A percentile compares a stretch with the other conserved stretches of the same genome.
Evolutionary conservation across 352 stramenopile species (phyloP).

Genomic region (Phytophthora tentaculata): DNA sequence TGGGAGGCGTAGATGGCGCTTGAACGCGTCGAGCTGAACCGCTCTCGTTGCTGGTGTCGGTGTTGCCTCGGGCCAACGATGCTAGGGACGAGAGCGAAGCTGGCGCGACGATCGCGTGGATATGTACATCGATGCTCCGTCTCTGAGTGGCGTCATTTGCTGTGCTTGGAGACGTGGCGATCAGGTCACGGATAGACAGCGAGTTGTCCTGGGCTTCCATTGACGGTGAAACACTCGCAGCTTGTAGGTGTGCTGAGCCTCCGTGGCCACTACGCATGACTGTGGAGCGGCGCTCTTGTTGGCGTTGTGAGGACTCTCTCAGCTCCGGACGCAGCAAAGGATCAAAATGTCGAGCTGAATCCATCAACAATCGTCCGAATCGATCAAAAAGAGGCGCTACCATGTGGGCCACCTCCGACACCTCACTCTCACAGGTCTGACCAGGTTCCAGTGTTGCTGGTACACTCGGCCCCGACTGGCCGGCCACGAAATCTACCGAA

Average conservation of each 20-base stretch:
- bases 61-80: slow-evolving; percentile 42
- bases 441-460: not conserved
- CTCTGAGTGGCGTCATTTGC: slow-evolving; percentile 42
- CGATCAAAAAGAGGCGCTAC: slow-evolving; percentile 82
- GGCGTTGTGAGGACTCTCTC: slow-evolving; percentile 41
- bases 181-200: slow-evolving; percentile 68
- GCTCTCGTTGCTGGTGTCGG: slow-evolving; percentile 7
- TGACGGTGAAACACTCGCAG: slow-evolving; percentile 9
- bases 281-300: slow-evolving; percentile 36
- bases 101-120: slow-evolving; percentile 85
- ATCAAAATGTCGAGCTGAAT: slow-evolving; percentile 69
- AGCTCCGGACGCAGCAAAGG: slow-evolving; percentile 66
- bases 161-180: slow-evolving; percentile 44
- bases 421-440: slow-evolving; percentile 31
- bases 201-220: slow-evolving; percentile 58
- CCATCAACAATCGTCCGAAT: slow-evolving; percentile 73
- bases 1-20: slow-evolving; percentile 35
- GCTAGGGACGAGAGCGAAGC: slow-evolving; percentile 75
- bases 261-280: slow-evolving; percentile 21
- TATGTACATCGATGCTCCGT: slow-evolving; percentile 88
- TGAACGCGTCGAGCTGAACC: slow-evolving; percentile 12
- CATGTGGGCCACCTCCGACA: slow-evolving; percentile 75
- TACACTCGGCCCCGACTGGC: not conserved
- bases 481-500: not conserved
- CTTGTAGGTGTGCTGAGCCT: slow-evolving; percentile 18